These are phyloP conservation scores for Fomitopsis pinicola DNA, from an alignment of 1,284 basidiomycete genomes.

Conservation along the genomic window DNA sequence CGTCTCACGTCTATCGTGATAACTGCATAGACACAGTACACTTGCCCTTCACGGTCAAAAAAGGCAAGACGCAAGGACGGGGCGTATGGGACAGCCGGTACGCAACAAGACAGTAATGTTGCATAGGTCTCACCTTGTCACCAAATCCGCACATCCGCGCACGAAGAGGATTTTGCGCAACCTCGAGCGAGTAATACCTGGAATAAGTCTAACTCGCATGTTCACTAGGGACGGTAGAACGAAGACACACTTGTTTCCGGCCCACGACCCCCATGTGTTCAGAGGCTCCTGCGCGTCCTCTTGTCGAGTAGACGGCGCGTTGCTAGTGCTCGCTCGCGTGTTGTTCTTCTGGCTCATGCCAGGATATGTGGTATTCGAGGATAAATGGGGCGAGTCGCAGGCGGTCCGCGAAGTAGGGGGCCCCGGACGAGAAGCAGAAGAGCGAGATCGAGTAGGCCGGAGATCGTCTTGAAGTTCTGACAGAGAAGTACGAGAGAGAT, in stretches of 20 bases:
- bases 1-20: neutral
- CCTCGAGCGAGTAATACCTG: slow-evolving; percentile 78
- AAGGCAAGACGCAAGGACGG: neutral
- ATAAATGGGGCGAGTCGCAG: neutral
- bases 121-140: slow-evolving; percentile 68
- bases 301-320: slow-evolving; percentile 25
- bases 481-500: neutral
- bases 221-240: slow-evolving; percentile 10
- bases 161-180: slow-evolving; percentile 82
- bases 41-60: too few relatives aligned
- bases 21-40: neutral
- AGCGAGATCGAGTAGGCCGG: neutral
- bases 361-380: slow-evolving; percentile 7
- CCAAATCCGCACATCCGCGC: slow-evolving; percentile 94
- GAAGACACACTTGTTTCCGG: slow-evolving; percentile 48
- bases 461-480: neutral
- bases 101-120: neutral
- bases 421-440: neutral
- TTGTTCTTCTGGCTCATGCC: slow-evolving; percentile 61
- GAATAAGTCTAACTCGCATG: neutral
- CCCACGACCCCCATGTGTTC: slow-evolving; percentile 38
- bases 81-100: too few relatives aligned
- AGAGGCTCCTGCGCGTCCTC: slow-evolving; percentile 19
- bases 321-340: slow-evolving; percentile 34
- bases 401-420: neutral